phyloP scores from a whole-genome alignment of 2,329 filamentous ascomycete species.

The Alternaria triticimaculans region DNA sequence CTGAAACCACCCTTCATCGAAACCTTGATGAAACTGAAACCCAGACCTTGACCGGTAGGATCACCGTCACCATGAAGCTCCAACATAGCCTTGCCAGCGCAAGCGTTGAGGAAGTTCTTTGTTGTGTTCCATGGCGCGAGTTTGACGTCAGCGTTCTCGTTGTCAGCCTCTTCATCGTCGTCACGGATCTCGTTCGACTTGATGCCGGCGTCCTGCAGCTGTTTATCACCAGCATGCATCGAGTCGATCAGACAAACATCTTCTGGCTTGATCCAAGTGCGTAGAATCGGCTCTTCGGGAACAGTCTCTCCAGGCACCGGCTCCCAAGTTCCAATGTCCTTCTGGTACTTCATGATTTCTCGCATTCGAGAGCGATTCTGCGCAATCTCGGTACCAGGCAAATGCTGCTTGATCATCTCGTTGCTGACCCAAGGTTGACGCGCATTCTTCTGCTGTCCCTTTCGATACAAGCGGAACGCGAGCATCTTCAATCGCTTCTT shows the following conservation, averaged over 20 bases:
- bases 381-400: constrained; percentile 90
- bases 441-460: constrained; percentile 72
- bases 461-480: constrained; percentile 84
- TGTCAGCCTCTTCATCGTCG: constrained; percentile 66
- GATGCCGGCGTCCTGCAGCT: constrained; percentile 89
- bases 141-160: constrained; percentile 81
- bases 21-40: constrained; percentile 96
- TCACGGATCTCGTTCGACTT: constrained; percentile 71
- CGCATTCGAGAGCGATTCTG: constrained; percentile 97
- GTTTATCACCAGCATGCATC: constrained; percentile 94
- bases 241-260: constrained; percentile 93
- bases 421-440: constrained; percentile 84
- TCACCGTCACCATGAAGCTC: constrained; percentile 93
- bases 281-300: constrained; percentile 80
- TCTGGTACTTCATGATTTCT: constrained; percentile 91
- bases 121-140: constrained; percentile 96
- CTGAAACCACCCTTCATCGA: constrained; percentile 99
- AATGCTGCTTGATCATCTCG: constrained; percentile 67
- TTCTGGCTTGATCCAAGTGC: constrained; percentile 90
- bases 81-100: constrained; percentile 94
- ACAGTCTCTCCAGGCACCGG: constrained; percentile 74
- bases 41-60: constrained; percentile 89
- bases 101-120: constrained; percentile 94
- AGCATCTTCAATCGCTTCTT: constrained; percentile 98
- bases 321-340: constrained; percentile 83